Evolutionary conservation across 192 early-diverging fungal genomes (phyloP).

Genomic region (Phycomyces blakesleeanus): DNA sequence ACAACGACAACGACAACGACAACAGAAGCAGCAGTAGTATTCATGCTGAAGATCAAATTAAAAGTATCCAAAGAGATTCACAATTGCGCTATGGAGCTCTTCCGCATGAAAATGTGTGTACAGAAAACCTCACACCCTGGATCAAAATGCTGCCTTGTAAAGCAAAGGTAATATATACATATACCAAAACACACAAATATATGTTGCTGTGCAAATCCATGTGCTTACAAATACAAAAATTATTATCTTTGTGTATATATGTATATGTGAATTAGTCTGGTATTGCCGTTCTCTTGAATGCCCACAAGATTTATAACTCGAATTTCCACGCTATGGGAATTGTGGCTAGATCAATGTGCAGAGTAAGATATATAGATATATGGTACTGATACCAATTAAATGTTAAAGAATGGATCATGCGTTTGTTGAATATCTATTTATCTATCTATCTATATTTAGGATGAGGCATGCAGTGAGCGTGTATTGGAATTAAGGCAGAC

Average conservation of each 20-base stretch:
- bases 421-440: constrained; percentile 35
- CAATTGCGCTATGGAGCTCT: constrained; percentile 73
- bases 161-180: constrained; percentile 69
- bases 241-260: constrained; percentile 2
- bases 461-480: constrained; percentile 41
- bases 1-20: constrained; percentile 13
- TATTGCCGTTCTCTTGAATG: constrained; percentile 83
- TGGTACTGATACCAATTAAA: constrained; percentile 20
- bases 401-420: constrained; percentile 34
- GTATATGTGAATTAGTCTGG: constrained; percentile 52
- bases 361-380: constrained; percentile 34
- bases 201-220: too few relatives aligned
- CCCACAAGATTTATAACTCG: constrained; percentile 86
- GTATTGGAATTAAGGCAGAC: constrained; percentile 68
- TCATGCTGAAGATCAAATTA: constrained; percentile 9
- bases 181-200: too few relatives aligned
- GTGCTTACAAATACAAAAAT: too few relatives aligned
- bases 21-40: too few relatives aligned
- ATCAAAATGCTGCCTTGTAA: constrained; percentile 94
- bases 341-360: constrained; percentile 55
- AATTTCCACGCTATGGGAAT: constrained; percentile 89
- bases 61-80: neutral
- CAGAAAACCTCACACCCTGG: constrained; percentile 98
- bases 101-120: constrained; percentile 92
- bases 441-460: constrained; percentile 36